These are phyloP conservation scores for Penicillium psychrosexuale DNA, from an alignment of 2,329 filamentous ascomycete genomes.

Conservation along the genomic window DNA sequence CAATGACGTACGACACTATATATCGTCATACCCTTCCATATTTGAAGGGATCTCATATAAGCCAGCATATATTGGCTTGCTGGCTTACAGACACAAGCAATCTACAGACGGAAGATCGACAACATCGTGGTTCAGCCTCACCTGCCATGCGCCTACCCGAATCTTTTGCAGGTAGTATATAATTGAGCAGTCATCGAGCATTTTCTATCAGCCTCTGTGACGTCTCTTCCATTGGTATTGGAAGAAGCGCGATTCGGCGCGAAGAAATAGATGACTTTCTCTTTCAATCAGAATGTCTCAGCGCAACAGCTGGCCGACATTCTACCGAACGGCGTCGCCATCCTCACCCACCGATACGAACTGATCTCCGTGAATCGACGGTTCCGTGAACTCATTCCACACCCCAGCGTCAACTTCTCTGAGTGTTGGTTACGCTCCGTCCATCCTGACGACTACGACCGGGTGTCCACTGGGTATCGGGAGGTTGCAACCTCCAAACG, in stretches of 20 bases:
- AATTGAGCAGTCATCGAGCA: not conserved
- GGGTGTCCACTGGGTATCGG: slow-evolving; percentile 13
- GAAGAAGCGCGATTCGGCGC: not conserved
- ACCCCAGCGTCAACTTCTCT: slow-evolving; percentile 1
- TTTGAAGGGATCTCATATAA: not conserved
- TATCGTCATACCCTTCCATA: not conserved
- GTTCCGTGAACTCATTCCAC: slow-evolving; percentile 19
- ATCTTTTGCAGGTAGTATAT: not conserved
- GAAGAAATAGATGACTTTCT: not conserved
- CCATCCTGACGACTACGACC: slow-evolving; percentile 19
- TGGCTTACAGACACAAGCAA: not conserved
- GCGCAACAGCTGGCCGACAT: slow-evolving; percentile 30
- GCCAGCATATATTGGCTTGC: not conserved
- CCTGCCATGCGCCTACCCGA: not conserved
- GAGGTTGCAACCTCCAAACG: not conserved
- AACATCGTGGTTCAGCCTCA: not conserved
- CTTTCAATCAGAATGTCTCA: slow-evolving; percentile 9
- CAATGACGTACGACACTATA: slow-evolving; percentile 7
- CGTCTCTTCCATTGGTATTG: not conserved
- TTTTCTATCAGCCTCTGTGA: not conserved
- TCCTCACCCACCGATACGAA: slow-evolving; percentile 21
- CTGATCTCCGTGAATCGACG: slow-evolving; percentile 20
- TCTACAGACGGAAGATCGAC: not conserved
- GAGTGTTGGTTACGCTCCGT: slow-evolving; percentile 20
- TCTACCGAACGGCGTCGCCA: slow-evolving; percentile 23